phyloP scores from a whole-genome alignment of 202 grass and related monocot species.

The Digitaria exilis region DNA sequence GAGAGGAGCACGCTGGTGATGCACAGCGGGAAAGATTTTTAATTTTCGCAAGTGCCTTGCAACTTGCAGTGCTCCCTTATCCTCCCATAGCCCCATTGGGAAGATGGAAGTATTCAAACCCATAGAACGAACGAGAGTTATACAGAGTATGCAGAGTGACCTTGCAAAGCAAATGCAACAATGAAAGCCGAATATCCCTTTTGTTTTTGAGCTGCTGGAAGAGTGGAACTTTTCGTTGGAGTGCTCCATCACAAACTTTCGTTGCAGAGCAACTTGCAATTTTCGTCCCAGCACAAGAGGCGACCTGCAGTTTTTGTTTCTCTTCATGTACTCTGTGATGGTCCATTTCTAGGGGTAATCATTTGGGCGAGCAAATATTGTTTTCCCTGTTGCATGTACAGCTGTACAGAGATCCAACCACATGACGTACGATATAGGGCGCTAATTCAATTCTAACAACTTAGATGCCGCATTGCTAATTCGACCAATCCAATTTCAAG shows the following conservation, averaged over 20 bases:
- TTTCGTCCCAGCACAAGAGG: neutral
- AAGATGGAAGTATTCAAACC: neutral
- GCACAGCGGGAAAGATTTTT: neutral
- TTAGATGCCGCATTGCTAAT: too few relatives aligned
- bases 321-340: too few relatives aligned
- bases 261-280: neutral
- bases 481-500: neutral
- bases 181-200: constrained; percentile 4
- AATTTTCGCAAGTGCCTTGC: neutral
- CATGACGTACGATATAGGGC: too few relatives aligned
- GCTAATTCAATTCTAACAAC: neutral
- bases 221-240: neutral
- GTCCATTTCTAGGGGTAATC: too few relatives aligned
- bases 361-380: too few relatives aligned
- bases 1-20: neutral
- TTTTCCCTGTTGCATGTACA: neutral
- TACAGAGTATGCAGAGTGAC: too few relatives aligned
- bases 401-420: too few relatives aligned
- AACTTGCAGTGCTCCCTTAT: neutral
- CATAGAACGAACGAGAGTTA: neutral
- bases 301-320: neutral
- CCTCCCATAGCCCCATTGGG: neutral
- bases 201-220: neutral
- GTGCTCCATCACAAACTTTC: neutral
- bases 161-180: neutral